Conservation (phyloP, 1,284 basidiomycete species). For the Cronartium quercuum region DNA sequence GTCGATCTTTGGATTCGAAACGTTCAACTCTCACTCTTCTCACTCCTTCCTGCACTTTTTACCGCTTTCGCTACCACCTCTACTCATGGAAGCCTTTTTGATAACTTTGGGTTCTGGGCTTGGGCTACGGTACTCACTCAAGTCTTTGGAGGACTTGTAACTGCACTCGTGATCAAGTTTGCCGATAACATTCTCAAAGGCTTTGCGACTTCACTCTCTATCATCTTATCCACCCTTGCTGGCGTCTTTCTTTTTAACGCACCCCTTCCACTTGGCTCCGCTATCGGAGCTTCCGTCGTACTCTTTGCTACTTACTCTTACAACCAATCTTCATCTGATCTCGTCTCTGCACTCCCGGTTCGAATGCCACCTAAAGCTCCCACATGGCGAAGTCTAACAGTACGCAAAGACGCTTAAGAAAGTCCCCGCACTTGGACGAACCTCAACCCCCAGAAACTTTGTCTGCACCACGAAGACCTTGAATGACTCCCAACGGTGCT, state of each 20-base stretch:
- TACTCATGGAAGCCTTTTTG: slow-evolving; percentile 57
- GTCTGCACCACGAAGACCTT: too few relatives aligned
- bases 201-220: slow-evolving; percentile 85
- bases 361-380: slow-evolving; percentile 3
- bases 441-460: too few relatives aligned
- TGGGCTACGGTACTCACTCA: slow-evolving; percentile 83
- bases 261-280: slow-evolving; percentile 73
- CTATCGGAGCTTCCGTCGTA: slow-evolving; percentile 73
- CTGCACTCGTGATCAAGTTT: slow-evolving; percentile 61
- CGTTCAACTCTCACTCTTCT: slow-evolving; percentile 90
- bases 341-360: not conserved
- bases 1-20: slow-evolving; percentile 89
- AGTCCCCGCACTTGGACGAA: too few relatives aligned
- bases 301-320: slow-evolving; percentile 83
- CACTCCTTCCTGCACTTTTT: slow-evolving; percentile 76
- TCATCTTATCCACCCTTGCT: slow-evolving; percentile 85
- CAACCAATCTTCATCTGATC: slow-evolving; percentile 58
- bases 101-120: slow-evolving; percentile 79
- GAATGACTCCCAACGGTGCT: too few relatives aligned
- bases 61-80: slow-evolving; percentile 60
- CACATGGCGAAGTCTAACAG: not conserved
- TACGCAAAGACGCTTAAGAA: too few relatives aligned
- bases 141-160: slow-evolving; percentile 81
- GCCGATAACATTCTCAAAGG: slow-evolving; percentile 54
- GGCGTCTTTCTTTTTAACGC: slow-evolving; percentile 82